Evolutionary conservation across 2,329 filamentous ascomycete genomes (phyloP).

Genomic region (Diplodia sapinea): DNA sequence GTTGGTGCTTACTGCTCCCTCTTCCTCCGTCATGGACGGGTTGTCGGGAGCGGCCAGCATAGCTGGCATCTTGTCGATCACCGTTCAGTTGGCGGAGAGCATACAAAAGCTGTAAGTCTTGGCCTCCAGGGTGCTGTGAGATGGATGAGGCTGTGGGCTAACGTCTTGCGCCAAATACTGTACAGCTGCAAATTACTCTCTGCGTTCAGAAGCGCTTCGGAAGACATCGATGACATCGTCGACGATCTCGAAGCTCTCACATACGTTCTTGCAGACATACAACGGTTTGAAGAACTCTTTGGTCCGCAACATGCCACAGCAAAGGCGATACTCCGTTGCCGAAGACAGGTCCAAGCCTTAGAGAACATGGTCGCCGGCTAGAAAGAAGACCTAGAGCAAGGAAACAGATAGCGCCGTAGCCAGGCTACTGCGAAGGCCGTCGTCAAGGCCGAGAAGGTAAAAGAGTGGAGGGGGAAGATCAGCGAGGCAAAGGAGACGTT

Average conservation of each 20-base stretch:
- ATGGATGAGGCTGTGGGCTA: no score
- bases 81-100: slow-evolving; percentile 42
- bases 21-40: slow-evolving; percentile 40
- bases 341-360: not conserved
- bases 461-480: not conserved
- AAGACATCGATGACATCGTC: slow-evolving; percentile 10
- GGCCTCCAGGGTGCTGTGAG: no score
- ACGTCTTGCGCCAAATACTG: not conserved
- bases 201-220: not conserved
- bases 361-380: not conserved
- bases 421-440: not conserved
- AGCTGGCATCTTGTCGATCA: slow-evolving; percentile 49
- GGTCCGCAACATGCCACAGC: not conserved
- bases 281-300: slow-evolving; percentile 1
- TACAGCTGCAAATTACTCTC: slow-evolving; percentile 2
- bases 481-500: slow-evolving; percentile 6
- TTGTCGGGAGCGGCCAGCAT: slow-evolving; percentile 47
- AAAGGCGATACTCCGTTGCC: not conserved
- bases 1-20: not conserved
- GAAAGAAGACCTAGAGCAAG: not conserved
- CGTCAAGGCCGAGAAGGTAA: not conserved
- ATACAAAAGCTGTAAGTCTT: not conserved
- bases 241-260: slow-evolving; percentile 10
- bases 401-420: not conserved
- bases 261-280: not conserved